Conservation (phyloP, 306 rosid species). For the Geum urbanum region DNA sequence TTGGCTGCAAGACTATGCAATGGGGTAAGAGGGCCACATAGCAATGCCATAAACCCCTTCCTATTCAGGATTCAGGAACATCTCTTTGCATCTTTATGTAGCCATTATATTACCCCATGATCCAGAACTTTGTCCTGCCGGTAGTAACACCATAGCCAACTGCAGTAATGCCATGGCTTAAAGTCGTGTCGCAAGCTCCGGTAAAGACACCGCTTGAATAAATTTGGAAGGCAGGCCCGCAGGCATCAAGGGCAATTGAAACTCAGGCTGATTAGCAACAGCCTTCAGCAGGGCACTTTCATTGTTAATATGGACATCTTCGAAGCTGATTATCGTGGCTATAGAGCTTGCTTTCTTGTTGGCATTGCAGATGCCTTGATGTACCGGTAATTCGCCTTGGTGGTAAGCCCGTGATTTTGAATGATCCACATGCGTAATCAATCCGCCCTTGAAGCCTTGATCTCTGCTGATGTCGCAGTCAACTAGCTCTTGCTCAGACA, state of each 20-base stretch:
- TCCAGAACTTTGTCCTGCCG: neutral
- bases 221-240: neutral
- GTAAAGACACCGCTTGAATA: constrained; percentile 4
- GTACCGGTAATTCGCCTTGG: neutral
- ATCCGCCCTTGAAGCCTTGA: neutral
- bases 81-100: constrained; percentile 21
- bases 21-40: constrained; percentile 4
- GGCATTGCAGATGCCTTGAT: constrained; percentile 1
- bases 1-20: neutral
- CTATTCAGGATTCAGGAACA: neutral
- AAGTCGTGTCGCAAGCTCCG: neutral
- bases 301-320: neutral
- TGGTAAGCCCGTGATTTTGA: neutral
- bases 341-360: neutral
- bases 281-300: neutral
- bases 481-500: constrained; percentile 31
- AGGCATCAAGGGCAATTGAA: neutral
- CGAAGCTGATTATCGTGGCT: constrained; percentile 11
- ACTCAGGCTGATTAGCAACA: neutral
- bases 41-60: neutral
- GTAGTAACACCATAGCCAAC: neutral
- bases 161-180: neutral
- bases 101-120: constrained; percentile 25
- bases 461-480: constrained; percentile 19
- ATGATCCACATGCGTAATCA: neutral